phyloP scores from a whole-genome alignment of 1,139 yeast species.

The Kurtzmaniella quercitrusa region DNA sequence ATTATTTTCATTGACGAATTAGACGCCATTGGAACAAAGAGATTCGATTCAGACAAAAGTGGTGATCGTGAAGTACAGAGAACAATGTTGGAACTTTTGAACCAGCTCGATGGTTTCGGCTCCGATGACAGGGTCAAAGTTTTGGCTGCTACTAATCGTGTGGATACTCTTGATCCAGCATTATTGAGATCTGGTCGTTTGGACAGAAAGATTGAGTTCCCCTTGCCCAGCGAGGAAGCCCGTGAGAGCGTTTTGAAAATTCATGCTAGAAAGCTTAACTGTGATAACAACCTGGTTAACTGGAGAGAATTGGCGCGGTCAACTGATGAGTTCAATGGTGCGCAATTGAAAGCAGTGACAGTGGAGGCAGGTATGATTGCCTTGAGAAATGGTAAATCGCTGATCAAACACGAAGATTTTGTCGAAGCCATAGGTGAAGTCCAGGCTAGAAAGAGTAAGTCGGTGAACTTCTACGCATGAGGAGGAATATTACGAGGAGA shows the following conservation, averaged over 20 bases:
- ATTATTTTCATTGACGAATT: constrained; percentile 95
- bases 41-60: constrained; percentile 95
- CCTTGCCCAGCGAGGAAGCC: constrained; percentile 95
- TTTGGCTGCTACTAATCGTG: constrained; percentile 96
- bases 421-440: constrained; percentile 98
- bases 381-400: constrained; percentile 85
- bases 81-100: constrained; percentile 95
- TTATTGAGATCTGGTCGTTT: constrained; percentile 93
- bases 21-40: constrained; percentile 98
- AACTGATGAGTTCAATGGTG: constrained; percentile 98
- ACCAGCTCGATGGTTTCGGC: constrained; percentile 98
- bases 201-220: constrained; percentile 97
- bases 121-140: constrained; percentile 97
- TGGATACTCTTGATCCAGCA: constrained; percentile 96
- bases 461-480: constrained; percentile 92
- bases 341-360: constrained; percentile 95
- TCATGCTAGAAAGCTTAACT: constrained; percentile 94
- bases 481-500: not conserved
- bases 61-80: constrained; percentile 99
- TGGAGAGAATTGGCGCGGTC: constrained; percentile 98
- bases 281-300: constrained; percentile 80
- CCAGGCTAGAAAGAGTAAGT: constrained; percentile 93
- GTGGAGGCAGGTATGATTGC: constrained; percentile 99
- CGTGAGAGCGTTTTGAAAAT: constrained; percentile 94
- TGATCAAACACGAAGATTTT: constrained; percentile 94